Conservation (phyloP, 495 filamentous ascomycete species). For the Aspergillus bertholletiae region DNA sequence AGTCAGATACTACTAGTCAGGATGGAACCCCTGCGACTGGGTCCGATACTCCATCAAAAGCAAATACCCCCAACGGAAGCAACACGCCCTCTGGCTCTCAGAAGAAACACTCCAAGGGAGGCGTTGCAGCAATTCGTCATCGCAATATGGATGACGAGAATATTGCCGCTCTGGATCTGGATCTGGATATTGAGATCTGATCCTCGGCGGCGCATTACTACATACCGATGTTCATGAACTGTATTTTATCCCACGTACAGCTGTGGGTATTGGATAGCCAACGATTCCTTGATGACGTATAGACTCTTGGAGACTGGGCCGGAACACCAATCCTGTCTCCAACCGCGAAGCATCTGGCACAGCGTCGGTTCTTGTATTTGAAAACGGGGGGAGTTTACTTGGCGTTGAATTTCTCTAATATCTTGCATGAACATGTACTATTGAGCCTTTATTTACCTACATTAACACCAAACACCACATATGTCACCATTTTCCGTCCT, state of each 20-base stretch:
- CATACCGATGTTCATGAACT: neutral
- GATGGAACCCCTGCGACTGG: slow-evolving; percentile 43
- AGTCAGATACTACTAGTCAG: slow-evolving; percentile 36
- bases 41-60: slow-evolving; percentile 22
- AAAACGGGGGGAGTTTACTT: slow-evolving; percentile 13
- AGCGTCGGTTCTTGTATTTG: slow-evolving; percentile 14
- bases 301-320: neutral
- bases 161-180: slow-evolving; percentile 75
- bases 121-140: slow-evolving; percentile 62
- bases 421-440: neutral
- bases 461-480: neutral
- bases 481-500: neutral
- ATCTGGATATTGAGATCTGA: slow-evolving; percentile 74
- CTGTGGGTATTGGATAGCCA: neutral
- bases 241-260: neutral
- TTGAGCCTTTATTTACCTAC: neutral
- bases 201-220: neutral
- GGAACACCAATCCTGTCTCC: neutral
- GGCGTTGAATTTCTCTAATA: slow-evolving; percentile 11
- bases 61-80: slow-evolving; percentile 28
- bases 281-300: neutral
- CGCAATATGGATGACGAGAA: slow-evolving; percentile 81
- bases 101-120: slow-evolving; percentile 54
- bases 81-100: slow-evolving; percentile 47
- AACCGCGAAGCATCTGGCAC: slow-evolving; percentile 12